Percentiles rank a stretch among this genome's conserved stretches.
phyloP scores from a whole-genome alignment of 805 yeast species.

The Metschnikowia reukaufii region DNA sequence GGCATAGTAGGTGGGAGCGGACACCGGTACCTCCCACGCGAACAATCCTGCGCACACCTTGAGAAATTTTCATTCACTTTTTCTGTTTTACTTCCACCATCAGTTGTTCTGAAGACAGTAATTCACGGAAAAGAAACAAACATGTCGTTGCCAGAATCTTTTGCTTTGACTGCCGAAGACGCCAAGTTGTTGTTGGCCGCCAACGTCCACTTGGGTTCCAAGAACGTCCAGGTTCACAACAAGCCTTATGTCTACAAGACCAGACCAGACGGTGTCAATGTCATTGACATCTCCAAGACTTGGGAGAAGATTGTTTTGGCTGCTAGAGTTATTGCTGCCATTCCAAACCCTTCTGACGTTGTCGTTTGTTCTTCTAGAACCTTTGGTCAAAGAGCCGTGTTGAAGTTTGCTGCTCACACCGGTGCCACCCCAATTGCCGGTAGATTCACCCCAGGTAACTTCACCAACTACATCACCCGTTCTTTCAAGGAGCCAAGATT shows the following conservation, averaged over 20 bases:
- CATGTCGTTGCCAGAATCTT: conserved; percentile 85
- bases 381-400: conserved; percentile 99
- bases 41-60: conserved; percentile 21
- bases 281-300: conserved; percentile 97
- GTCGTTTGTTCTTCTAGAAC: conserved; percentile 99
- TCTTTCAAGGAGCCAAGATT: conserved; percentile 99
- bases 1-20: background rate
- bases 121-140: conserved; percentile 22
- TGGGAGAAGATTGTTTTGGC: conserved; percentile 99
- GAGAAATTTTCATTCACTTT: conserved; percentile 23
- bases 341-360: conserved; percentile 97
- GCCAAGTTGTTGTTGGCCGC: conserved; percentile 99
- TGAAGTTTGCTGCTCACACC: conserved; percentile 99
- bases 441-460: conserved; percentile 99
- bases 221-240: conserved; percentile 99
- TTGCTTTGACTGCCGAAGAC: conserved; percentile 95
- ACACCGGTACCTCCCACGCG: conserved; percentile 22
- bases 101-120: conserved; percentile 22
- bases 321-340: conserved; percentile 99
- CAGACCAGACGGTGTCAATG: conserved; percentile 99
- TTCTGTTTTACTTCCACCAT: conserved; percentile 18
- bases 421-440: conserved; percentile 99
- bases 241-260: conserved; percentile 95
- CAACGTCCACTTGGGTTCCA: conserved; percentile 98
- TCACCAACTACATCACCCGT: conserved; percentile 99